A percentile compares a stretch with the other conserved stretches of the same genome.
Conservation (phyloP, 768 basidiomycete species). For the Termitomyces sp. region DNA sequence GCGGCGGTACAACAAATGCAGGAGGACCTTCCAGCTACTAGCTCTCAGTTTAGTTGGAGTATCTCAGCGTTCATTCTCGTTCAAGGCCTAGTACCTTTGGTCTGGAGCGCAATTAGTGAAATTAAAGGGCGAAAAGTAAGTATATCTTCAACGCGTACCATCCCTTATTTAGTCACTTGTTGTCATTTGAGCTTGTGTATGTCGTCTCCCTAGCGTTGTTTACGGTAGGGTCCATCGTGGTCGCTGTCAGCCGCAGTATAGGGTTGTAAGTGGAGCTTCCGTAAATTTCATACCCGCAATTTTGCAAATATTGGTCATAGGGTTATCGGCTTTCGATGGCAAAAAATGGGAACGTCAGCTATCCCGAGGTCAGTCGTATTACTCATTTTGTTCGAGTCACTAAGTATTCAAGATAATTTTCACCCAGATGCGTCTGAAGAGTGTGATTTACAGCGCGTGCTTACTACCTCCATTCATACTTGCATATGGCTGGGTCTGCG, state of each 20-base stretch:
- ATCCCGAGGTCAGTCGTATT: constrained; percentile 57
- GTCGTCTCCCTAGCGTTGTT: constrained; percentile 46
- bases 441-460: constrained; percentile 51
- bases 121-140: constrained; percentile 67
- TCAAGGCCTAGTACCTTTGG: constrained; percentile 61
- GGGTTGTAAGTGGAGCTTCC: constrained; percentile 27
- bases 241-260: constrained; percentile 51
- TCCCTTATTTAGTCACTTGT: neutral
- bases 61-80: constrained; percentile 66
- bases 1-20: constrained; percentile 62
- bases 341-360: constrained; percentile 33
- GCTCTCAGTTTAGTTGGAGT: constrained; percentile 57
- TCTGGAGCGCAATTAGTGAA: constrained; percentile 70
- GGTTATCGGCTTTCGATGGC: constrained; percentile 62
- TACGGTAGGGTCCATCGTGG: constrained; percentile 47
- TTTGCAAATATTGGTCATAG: constrained; percentile 14
- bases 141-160: neutral
- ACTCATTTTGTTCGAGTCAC: neutral
- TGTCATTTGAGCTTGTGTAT: constrained; percentile 43
- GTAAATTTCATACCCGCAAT: neutral
- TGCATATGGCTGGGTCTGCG: constrained; percentile 71
- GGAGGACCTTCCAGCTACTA: constrained; percentile 50
- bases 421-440: constrained; percentile 64
- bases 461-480: constrained; percentile 56
- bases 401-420: neutral